These are phyloP conservation scores for Epichloe brachyelytri DNA, from an alignment of 2,329 filamentous ascomycete genomes.

Conservation along the genomic window DNA sequence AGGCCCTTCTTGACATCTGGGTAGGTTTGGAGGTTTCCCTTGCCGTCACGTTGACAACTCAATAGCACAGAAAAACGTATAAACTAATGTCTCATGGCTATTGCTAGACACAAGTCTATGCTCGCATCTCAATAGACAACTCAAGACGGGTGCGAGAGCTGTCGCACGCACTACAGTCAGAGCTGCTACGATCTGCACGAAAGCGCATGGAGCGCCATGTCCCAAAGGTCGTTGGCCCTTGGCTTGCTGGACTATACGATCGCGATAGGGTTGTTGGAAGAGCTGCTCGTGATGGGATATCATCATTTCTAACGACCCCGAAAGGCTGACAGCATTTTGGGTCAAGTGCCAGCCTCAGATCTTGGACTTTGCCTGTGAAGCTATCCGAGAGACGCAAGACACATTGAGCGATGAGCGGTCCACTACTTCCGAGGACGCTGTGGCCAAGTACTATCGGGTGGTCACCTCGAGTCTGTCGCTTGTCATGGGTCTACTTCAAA, in stretches of 20 bases:
- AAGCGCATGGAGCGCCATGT: conserved; percentile 77
- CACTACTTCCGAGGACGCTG: conserved; percentile 70
- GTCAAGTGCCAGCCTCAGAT: conserved; percentile 70
- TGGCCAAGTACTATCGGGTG: conserved; percentile 75
- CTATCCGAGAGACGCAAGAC: conserved; percentile 64
- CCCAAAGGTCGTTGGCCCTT: conserved; percentile 68
- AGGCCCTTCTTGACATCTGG: conserved; percentile 80
- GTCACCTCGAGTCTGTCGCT: conserved; percentile 41
- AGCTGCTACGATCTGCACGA: conserved; percentile 48
- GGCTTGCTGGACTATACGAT: conserved; percentile 84
- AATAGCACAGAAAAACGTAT: neutral
- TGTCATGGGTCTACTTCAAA: conserved; percentile 37
- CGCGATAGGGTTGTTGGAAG: conserved; percentile 64
- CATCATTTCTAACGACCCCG: conserved; percentile 62
- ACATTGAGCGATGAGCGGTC: conserved; percentile 84
- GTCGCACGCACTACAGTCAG: conserved; percentile 60
- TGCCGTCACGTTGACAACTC: too few relatives aligned
- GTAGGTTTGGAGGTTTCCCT: conserved; percentile 28
- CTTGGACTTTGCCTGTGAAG: conserved; percentile 68
- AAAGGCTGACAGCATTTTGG: conserved; percentile 68
- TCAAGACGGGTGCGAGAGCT: conserved; percentile 78
- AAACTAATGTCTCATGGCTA: neutral
- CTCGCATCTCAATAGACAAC: conserved; percentile 80
- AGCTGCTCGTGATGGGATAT: conserved; percentile 65
- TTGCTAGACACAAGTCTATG: conserved; percentile 68